Percentiles rank a stretch among this genome's conserved stretches.
phyloP scores from a whole-genome alignment of 2,329 filamentous ascomycete genomes.

The Nigrospora osmanthi region DNA sequence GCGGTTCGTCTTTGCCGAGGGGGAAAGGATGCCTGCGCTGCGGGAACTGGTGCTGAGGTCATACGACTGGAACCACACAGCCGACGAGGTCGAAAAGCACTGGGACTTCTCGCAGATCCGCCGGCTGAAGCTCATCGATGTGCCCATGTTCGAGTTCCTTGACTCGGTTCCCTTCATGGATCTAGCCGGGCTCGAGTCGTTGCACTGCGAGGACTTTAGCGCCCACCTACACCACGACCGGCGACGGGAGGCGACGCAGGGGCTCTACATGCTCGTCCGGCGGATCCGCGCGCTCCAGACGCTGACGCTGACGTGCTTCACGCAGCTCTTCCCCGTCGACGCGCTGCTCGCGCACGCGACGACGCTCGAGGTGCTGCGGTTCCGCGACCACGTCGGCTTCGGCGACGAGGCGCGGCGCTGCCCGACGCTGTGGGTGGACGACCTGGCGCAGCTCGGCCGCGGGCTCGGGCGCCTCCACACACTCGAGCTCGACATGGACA shows the following conservation, averaged over 20 bases:
- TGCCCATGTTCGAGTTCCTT: slow-evolving; percentile 37
- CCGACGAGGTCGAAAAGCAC: slow-evolving; percentile 27
- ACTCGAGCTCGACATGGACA: slow-evolving; percentile 41
- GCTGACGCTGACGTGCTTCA: slow-evolving; percentile 34
- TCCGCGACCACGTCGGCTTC: slow-evolving; percentile 39
- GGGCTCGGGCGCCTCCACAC: slow-evolving; percentile 24
- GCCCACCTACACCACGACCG: slow-evolving; percentile 27
- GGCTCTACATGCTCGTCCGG: slow-evolving; percentile 29
- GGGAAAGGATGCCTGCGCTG: slow-evolving; percentile 35
- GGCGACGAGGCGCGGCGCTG: slow-evolving; percentile 30
- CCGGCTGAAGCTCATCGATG: slow-evolving; percentile 31
- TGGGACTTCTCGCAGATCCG: slow-evolving; percentile 39
- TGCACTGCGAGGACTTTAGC: slow-evolving; percentile 37
- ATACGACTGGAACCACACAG: slow-evolving; percentile 40
- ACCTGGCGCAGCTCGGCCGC: slow-evolving; percentile 24
- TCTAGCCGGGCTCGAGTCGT: slow-evolving; percentile 25
- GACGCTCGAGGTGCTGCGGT: slow-evolving; percentile 28
- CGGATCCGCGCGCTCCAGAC: slow-evolving; percentile 26
- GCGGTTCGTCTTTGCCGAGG: slow-evolving; percentile 28
- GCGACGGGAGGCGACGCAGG: slow-evolving; percentile 28
- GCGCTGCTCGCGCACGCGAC: slow-evolving; percentile 28
- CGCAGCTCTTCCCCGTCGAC: slow-evolving; percentile 28
- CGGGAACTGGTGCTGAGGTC: slow-evolving; percentile 31
- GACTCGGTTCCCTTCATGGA: slow-evolving; percentile 28
- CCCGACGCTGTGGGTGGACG: slow-evolving; percentile 28